Evolutionary conservation across 208 protist genomes (phyloP).

Genomic region (Trypanosoma conorhini): DNA sequence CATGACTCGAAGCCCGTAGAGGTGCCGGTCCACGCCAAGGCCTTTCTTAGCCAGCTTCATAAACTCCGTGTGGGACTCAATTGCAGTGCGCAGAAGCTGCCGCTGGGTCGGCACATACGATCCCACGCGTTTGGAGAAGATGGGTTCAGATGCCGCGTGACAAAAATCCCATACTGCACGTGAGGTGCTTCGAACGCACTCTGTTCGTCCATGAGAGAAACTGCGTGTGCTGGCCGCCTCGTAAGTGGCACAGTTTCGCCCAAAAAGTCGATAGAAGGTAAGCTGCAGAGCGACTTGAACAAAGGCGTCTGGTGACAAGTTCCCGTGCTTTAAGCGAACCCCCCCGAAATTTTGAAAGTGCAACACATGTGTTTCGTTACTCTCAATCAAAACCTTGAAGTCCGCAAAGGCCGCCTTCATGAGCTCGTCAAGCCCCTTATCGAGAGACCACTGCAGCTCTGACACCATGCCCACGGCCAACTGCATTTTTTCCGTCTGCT

Average conservation of each 20-base stretch:
- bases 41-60: slow-evolving; percentile 56
- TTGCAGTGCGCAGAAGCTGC: slow-evolving; percentile 26
- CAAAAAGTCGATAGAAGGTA: slow-evolving; percentile 43
- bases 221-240: slow-evolving; percentile 47
- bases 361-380: slow-evolving; percentile 40
- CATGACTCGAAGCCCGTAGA: slow-evolving; percentile 43
- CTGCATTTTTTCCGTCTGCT: not conserved
- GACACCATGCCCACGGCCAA: slow-evolving; percentile 2
- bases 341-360: slow-evolving; percentile 42
- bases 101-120: slow-evolving; percentile 29
- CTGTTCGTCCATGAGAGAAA: slow-evolving; percentile 47
- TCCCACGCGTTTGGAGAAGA: slow-evolving; percentile 29
- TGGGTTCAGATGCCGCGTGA: slow-evolving; percentile 7
- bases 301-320: slow-evolving; percentile 46
- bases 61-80: slow-evolving; percentile 33
- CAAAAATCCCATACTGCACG: slow-evolving; percentile 33
- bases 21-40: slow-evolving; percentile 43
- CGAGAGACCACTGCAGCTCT: slow-evolving; percentile 32
- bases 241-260: slow-evolving; percentile 43
- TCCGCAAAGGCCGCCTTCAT: slow-evolving; percentile 34
- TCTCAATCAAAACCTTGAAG: slow-evolving; percentile 35
- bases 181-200: slow-evolving; percentile 36
- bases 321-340: slow-evolving; percentile 23
- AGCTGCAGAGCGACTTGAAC: slow-evolving; percentile 45
- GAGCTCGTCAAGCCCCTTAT: slow-evolving; percentile 20